These are phyloP conservation scores for Herpetomonas muscarum DNA, from an alignment of 208 protist genomes.

Conservation along the genomic window DNA sequence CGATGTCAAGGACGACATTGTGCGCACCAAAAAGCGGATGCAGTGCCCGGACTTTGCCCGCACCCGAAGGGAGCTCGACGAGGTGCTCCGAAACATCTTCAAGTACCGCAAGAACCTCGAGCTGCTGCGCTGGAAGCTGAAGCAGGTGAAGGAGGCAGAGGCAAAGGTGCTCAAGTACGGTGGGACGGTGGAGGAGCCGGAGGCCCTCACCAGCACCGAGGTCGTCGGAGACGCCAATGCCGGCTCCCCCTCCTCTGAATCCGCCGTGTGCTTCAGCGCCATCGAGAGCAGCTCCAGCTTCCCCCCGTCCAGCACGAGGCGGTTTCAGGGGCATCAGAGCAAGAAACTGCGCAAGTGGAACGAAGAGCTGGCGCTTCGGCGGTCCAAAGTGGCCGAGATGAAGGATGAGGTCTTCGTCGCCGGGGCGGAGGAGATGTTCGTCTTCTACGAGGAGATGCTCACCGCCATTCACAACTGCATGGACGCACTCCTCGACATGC, in stretches of 20 bases:
- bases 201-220: not conserved
- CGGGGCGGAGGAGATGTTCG: slow-evolving; percentile 7
- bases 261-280: not conserved
- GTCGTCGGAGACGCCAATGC: not conserved
- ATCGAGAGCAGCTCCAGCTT: not conserved
- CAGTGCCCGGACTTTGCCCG: not conserved
- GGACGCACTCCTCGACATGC: slow-evolving; percentile 1
- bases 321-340: not conserved
- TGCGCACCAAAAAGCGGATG: not conserved
- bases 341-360: not conserved
- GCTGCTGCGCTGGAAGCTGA: slow-evolving; percentile 4
- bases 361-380: not conserved
- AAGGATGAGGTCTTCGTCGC: not conserved
- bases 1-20: not conserved
- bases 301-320: not conserved
- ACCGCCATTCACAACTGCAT: not conserved
- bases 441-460: slow-evolving; percentile 10
- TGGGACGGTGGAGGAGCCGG: not conserved
- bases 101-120: slow-evolving; percentile 16
- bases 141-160: slow-evolving; percentile 4
- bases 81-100: slow-evolving; percentile 11
- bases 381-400: not conserved
- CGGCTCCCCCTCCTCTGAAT: not conserved
- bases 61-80: not conserved
- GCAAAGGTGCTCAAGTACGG: slow-evolving; percentile 8